Conservation (phyloP, 75 land plant species). For the Cryptomeria japonica region DNA sequence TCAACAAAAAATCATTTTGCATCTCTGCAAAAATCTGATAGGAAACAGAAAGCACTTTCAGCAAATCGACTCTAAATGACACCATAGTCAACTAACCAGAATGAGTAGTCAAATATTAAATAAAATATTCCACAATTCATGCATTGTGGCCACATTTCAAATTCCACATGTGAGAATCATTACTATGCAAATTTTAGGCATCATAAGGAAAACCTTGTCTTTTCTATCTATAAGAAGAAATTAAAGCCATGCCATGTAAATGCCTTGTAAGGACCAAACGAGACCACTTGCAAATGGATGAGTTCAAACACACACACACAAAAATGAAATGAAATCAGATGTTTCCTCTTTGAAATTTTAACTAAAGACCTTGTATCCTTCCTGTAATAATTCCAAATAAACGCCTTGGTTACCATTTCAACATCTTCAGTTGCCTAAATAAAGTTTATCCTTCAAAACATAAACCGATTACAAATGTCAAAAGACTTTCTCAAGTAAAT, state of each 20-base stretch:
- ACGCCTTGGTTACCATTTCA: neutral
- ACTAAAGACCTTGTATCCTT: neutral
- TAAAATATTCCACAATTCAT: neutral
- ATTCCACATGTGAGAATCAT: neutral
- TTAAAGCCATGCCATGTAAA: neutral
- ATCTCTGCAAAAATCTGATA: slow-evolving; percentile 83
- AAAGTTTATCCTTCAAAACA: neutral
- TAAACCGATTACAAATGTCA: neutral
- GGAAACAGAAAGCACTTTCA: neutral
- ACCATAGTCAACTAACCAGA: neutral
- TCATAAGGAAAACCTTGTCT: neutral
- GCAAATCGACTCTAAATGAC: neutral
- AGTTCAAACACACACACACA: neutral
- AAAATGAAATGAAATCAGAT: neutral
- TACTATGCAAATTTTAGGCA: neutral
- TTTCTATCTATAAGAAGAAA: neutral
- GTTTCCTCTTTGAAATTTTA: neutral
- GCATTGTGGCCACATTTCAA: neutral
- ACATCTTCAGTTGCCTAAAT: neutral
- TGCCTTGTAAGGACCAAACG: neutral
- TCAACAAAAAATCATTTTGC: slow-evolving; percentile 91
- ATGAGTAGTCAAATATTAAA: neutral
- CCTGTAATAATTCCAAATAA: neutral
- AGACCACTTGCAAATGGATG: neutral
- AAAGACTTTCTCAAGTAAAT: neutral